Evolutionary conservation across 768 basidiomycete species (phyloP), one percentile per base, ranked within the genome.

Genomic region (Clavulina sp.): DNA sequence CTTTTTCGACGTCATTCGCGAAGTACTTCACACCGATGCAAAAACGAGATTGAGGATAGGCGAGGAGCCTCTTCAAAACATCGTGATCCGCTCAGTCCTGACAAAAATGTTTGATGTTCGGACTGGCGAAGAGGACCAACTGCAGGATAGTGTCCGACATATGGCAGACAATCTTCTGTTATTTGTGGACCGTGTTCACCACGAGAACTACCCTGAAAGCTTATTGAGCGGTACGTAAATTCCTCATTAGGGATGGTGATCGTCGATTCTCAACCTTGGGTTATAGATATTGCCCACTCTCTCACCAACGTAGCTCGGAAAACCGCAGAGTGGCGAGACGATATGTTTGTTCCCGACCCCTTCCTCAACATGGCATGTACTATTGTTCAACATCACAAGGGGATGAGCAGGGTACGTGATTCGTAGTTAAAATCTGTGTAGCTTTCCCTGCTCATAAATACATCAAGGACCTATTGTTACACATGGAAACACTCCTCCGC

Each of bases 401-500:
- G 69, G 21, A 68, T 74, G 41, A 71, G 69, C 58, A 68, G 74
- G 53, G 82, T 81, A 54, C 9, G 26, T 7, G 9, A 4, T 52
- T 38, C 4, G 29, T 34, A 31, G 29, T 18, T 18, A 16, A 13
- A 19, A 23, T 34, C 16, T 30, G 23, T 29, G 5, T 46, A 7
- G 30, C 41, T 19, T 54, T 43, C 13, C 23, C 23, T 19, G 5
- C 2, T 24, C 24, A 47, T 54, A 38, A 5, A 36, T 33, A 5
- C 31, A 38, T 19, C 16, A 43, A 81, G 82, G 80, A 80, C 34
- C 60, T 86, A 44, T 59, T 84, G 7, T 57, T 66, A 2, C 74
- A 72, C 57, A 58, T 72, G n/a, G 81, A 83, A 54, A 75, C 71
- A 3, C 66, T 77, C n/a, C 63, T 85, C 21, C 70, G 81, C 43